phyloP scores from a whole-genome alignment of 257 asterid genomes.

The Fraxinus excelsior region DNA sequence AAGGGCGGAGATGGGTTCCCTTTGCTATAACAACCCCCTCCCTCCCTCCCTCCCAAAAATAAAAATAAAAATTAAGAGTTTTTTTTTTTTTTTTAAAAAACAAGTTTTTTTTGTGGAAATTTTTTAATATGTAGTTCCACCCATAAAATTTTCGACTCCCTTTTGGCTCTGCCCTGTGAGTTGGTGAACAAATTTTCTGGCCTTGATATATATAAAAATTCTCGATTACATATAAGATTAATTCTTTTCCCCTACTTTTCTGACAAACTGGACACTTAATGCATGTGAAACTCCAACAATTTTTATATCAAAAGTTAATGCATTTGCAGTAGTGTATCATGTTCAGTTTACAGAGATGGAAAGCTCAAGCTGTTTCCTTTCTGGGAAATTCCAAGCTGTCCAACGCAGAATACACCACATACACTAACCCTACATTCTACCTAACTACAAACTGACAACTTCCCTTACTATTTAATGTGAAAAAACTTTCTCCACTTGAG shows the following conservation, averaged over 20 bases:
- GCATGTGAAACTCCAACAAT: constrained; percentile 1
- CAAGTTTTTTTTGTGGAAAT: too few relatives aligned
- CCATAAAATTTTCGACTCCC: too few relatives aligned
- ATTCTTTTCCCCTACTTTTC: background rate
- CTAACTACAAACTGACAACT: background rate
- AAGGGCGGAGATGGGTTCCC: too few relatives aligned
- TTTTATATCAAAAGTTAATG: background rate
- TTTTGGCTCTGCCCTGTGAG: too few relatives aligned
- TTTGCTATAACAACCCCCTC: too few relatives aligned
- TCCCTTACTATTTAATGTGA: background rate
- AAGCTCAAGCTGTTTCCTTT: background rate
- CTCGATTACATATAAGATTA: background rate
- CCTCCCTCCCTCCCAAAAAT: too few relatives aligned
- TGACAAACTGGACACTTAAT: background rate
- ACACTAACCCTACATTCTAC: background rate
- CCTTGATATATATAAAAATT: background rate
- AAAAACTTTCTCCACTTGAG: too few relatives aligned
- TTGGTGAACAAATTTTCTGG: background rate
- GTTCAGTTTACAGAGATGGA: background rate
- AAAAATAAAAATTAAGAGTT: too few relatives aligned
- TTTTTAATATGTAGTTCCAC: too few relatives aligned
- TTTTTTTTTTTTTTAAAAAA: too few relatives aligned
- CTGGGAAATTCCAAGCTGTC: background rate
- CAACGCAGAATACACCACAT: background rate
- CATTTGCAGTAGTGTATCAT: background rate